Evolutionary conservation across 345 rosid genomes (phyloP).

Genomic region (Melaleuca quinquenervia): DNA sequence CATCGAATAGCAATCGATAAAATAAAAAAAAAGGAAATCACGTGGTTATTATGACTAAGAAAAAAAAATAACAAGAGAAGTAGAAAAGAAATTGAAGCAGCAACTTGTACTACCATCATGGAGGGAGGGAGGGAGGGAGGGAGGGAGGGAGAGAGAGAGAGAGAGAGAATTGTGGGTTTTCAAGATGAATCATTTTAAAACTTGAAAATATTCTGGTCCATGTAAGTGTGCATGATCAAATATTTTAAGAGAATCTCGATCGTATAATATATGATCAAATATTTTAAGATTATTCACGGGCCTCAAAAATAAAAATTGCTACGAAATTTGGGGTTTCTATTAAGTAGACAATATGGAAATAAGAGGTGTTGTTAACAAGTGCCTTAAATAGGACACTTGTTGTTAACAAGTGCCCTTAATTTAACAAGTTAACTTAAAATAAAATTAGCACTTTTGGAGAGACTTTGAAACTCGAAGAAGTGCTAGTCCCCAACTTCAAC

Average conservation of each 20-base stretch:
- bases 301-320: neutral
- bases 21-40: neutral
- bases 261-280: neutral
- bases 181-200: neutral
- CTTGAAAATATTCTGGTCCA: neutral
- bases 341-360: neutral
- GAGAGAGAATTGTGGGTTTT: neutral
- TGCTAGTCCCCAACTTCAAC: neutral
- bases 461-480: neutral
- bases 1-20: neutral
- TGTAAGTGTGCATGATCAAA: neutral
- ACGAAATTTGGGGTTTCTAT: neutral
- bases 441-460: neutral
- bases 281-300: neutral
- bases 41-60: neutral
- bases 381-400: neutral
- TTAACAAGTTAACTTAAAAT: neutral
- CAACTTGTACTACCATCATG: neutral
- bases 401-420: too few relatives aligned
- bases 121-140: too few relatives aligned
- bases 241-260: neutral
- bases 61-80: neutral
- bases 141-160: neutral
- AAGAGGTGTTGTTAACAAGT: neutral
- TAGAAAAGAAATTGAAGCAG: neutral